Evolutionary conservation across 1,284 basidiomycete species (phyloP), one percentile per base, ranked within the genome.

Genomic region (Peniophora sp.): DNA sequence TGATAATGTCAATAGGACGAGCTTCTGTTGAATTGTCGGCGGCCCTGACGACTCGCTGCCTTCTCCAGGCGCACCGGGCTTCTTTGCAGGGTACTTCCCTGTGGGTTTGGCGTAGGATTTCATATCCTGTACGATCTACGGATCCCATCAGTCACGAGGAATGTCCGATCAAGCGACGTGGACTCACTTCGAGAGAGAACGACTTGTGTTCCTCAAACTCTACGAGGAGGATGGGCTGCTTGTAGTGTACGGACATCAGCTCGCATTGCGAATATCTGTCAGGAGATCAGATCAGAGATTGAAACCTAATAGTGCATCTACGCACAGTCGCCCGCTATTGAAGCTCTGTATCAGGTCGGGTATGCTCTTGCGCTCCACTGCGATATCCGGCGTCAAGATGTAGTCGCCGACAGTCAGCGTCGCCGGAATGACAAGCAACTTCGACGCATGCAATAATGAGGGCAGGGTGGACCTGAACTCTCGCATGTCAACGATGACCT

Each of bases 191-290:
- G 12, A 97, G 74, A 0, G 92, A 90, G 66, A 98, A 99, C 0
- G 92, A 84, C 61, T 96, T 97, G 66, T 97, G 89, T 67, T 98
- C 92, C 61, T 98, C 96, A 58, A 99, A 99, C 63, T 99, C 96
- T 60, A 99, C 97, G n/a, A 99, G 75, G 14, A 99, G 71, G 50
- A 99, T 81, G 0, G 95, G 94, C 42, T 89, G 85, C 68, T 94
- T 95, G 70, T 98, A 99, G 64, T 98, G 88, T 3, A 88, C 86
- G 0, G 88, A 93, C 96, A 99, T 98, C 17, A 92, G 67, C 68
- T 99, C 96, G 70, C 96, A 98, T 63, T 99, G 96, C 0, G 93
- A 92, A 64, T 97, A 97, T 52, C 93, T 97, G 56, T 14, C 22
- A 17, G 17, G 15, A 52, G 34, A 47, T 48, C 24, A 17, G 35